Percentiles rank a stretch among this genome's conserved stretches.
These are phyloP conservation scores for Mrakiaceae sp. DNA, from an alignment of 1,284 basidiomycete genomes.

Conservation along the genomic window DNA sequence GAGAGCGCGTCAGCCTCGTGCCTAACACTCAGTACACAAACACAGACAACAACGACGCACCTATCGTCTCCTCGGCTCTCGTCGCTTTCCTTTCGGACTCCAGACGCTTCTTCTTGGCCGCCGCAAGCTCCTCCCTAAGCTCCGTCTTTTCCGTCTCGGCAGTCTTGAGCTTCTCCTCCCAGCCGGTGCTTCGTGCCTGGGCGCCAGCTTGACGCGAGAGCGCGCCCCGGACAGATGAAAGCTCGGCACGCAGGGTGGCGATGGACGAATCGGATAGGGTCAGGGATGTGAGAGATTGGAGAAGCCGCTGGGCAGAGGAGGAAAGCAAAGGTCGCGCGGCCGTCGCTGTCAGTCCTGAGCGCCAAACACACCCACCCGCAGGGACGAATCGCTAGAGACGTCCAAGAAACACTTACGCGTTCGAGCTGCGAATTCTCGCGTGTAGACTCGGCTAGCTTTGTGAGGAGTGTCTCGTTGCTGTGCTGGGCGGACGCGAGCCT, in stretches of 20 bases:
- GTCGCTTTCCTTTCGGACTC: constrained; percentile 5
- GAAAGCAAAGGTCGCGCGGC: too few species aligned
- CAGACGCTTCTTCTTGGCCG: constrained; percentile 7
- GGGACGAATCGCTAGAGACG: too few species aligned
- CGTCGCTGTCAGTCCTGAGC: too few species aligned
- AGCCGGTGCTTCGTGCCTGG: constrained; percentile 15
- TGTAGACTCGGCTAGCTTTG: constrained; percentile 10
- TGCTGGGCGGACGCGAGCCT: neutral
- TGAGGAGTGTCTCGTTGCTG: constrained; percentile 9
- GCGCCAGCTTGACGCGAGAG: constrained; percentile 13
- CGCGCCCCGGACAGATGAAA: constrained; percentile 9
- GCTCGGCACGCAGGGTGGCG: constrained; percentile 14
- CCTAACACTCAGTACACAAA: neutral
- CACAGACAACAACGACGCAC: neutral
- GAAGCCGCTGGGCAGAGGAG: neutral
- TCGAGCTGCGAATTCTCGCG: constrained; percentile 12
- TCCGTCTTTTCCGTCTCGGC: constrained; percentile 9
- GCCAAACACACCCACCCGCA: too few species aligned
- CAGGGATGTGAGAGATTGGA: constrained; percentile 17
- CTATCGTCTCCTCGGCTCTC: constrained; percentile 10
- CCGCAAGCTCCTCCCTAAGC: constrained; percentile 11
- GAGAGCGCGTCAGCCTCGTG: neutral
- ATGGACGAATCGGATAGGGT: constrained; percentile 17
- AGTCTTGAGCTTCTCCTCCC: constrained; percentile 14
- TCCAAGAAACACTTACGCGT: neutral